Conservation (phyloP, 306 rosid genomes). For the Prosopis cineraria region DNA sequence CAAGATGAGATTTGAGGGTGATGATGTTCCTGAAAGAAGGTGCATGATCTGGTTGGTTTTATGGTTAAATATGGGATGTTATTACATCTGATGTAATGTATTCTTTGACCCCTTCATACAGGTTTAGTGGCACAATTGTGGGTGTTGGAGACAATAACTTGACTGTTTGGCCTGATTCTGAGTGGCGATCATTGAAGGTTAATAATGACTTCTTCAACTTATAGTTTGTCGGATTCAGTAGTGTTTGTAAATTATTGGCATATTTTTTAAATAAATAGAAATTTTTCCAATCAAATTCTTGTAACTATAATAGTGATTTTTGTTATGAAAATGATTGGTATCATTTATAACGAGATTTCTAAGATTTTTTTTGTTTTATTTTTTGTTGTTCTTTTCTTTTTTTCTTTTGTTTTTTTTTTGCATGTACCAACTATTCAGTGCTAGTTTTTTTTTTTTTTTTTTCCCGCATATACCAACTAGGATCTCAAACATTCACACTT, state of each 20-base stretch:
- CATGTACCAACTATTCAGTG: neutral
- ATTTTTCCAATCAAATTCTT: neutral
- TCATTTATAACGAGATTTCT: neutral
- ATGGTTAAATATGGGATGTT: constrained; percentile 24
- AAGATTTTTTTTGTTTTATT: neutral
- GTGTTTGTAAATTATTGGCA: neutral
- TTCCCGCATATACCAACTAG: neutral
- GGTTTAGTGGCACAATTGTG: constrained; percentile 97
- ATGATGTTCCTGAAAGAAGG: constrained; percentile 99
- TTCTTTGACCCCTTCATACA: constrained; percentile 40
- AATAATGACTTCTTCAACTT: neutral
- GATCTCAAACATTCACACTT: neutral
- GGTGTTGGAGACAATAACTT: constrained; percentile 81
- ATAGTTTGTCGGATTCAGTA: constrained; percentile 15
- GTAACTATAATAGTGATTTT: neutral
- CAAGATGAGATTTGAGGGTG: constrained; percentile 98
- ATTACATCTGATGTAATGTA: neutral
- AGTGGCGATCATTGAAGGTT: constrained; percentile 95
- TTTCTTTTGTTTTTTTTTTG: neutral
- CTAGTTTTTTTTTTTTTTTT: neutral
- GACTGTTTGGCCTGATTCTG: constrained; percentile 85
- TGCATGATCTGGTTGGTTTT: constrained; percentile 37
- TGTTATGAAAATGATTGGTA: neutral
- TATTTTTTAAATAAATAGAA: neutral
- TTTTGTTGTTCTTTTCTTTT: neutral